Evolutionary conservation across 768 basidiomycete species (phyloP), one percentile per base, ranked within the genome.

Genomic region (Punctularia strigosozonata): DNA sequence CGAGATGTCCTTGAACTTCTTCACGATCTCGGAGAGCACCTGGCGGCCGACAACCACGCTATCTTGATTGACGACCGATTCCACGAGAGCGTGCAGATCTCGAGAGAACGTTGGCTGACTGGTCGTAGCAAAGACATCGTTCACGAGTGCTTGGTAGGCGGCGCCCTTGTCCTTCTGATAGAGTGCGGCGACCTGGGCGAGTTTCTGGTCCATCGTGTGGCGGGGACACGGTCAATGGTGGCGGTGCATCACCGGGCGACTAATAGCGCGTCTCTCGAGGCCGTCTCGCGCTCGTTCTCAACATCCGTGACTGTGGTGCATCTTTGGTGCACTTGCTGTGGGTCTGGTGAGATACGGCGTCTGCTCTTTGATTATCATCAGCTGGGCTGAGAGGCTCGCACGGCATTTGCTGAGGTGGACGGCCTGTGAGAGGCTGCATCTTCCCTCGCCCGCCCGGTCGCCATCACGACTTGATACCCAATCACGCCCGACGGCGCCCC

Each of bases 161-260:
- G 78, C 66, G 0, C 75, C 85, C 51, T 88, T 89, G 63, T 92
- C 87, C 51, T 88, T 90, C 60, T 91, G 89, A 37, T 62, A 66
- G 48, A 87, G 73, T 18, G 71, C 46, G 1, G 73, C 63, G 39
- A 79, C 66, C 45, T 81, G 76, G 2, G 71, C 54, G 28, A 89
- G 69, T 55, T 71, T 80, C 39, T 56, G 55, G 32, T 87, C 80
- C 83, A 86, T 84, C 38, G 39, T 47, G 38, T 31, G 7, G 32
- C 15, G 37, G 42, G 24, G 33, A 24, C 34, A 24, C 43, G 36
- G 48, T 45, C 42, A 36, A 20, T 19, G 28, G 33, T 34, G 33
- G 18, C 33, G 33, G 33, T 8, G 28, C 28, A 30, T 30, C 28
- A n/a, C 14, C 19, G 19, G 42, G 39, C 32, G 23, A 28, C 38